Evolutionary conservation across 2,329 filamentous ascomycete species (phyloP).

Genomic region (Emergomyces pasteurianus): DNA sequence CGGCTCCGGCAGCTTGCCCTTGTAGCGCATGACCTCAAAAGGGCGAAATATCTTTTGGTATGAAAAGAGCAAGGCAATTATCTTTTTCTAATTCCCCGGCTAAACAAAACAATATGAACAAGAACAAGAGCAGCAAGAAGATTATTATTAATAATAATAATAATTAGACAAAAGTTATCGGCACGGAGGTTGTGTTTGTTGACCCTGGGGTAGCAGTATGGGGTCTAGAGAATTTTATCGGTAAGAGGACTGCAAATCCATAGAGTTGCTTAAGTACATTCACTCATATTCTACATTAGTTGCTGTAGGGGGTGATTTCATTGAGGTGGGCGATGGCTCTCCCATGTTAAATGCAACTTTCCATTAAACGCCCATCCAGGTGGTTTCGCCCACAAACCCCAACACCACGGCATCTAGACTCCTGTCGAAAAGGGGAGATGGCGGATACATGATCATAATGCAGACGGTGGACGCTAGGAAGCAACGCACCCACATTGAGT

Average conservation of each 20-base stretch:
- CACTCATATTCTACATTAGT: slow-evolving; percentile 17
- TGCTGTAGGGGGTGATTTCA: slow-evolving; percentile 32
- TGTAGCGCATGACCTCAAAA: slow-evolving; percentile 13
- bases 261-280: too few species aligned
- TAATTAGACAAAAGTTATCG: slow-evolving; percentile 21
- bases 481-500: slow-evolving; percentile 27
- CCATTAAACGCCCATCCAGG: slow-evolving; percentile 1
- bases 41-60: slow-evolving; percentile 14
- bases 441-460: slow-evolving; percentile 41
- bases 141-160: too few species aligned
- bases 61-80: background rate
- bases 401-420: slow-evolving; percentile 32
- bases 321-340: slow-evolving; percentile 21
- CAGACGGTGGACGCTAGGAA: slow-evolving; percentile 30
- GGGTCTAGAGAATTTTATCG: slow-evolving; percentile 30
- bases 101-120: background rate
- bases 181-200: slow-evolving; percentile 29
- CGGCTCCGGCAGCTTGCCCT: slow-evolving; percentile 17
- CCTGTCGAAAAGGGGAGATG: slow-evolving; percentile 32
- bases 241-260: slow-evolving; percentile 11
- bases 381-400: slow-evolving; percentile 27
- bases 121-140: too few species aligned
- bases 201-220: slow-evolving; percentile 28
- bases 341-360: background rate
- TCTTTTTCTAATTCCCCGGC: background rate